A percentile compares a stretch with the other conserved stretches of the same genome.
phyloP scores from a whole-genome alignment of 2,329 filamentous ascomycete species.

The Ascochyta koolunga region DNA sequence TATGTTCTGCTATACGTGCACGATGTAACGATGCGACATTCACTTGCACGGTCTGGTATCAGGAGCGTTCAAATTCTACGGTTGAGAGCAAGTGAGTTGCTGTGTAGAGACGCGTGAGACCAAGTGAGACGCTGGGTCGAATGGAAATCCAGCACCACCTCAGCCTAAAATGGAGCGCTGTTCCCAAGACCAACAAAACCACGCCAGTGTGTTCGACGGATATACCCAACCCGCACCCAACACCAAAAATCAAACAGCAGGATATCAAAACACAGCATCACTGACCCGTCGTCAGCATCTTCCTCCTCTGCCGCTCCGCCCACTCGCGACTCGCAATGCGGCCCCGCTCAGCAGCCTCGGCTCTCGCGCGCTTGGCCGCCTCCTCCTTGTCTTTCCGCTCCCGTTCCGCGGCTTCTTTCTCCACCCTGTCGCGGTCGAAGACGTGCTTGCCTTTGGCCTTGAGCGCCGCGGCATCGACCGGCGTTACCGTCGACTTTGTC shows the following conservation, averaged over 20 bases:
- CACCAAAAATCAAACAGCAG: not conserved
- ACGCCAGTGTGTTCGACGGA: not conserved
- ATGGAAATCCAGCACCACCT: too few species aligned
- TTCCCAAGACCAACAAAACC: not conserved
- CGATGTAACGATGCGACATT: too few species aligned
- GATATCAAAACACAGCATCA: not conserved
- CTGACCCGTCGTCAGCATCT: slow-evolving; percentile 28
- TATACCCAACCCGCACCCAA: slow-evolving; percentile 5
- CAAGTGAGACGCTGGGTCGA: too few species aligned
- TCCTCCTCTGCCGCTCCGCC: slow-evolving; percentile 56
- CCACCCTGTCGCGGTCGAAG: slow-evolving; percentile 52
- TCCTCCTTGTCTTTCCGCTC: slow-evolving; percentile 56
- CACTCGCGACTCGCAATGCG: slow-evolving; percentile 54
- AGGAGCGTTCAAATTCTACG: too few species aligned
- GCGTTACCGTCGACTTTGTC: slow-evolving; percentile 35
- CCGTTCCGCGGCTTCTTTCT: slow-evolving; percentile 50
- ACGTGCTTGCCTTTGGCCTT: slow-evolving; percentile 53
- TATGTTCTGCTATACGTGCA: too few species aligned
- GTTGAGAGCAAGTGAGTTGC: too few species aligned
- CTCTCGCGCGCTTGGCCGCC: slow-evolving; percentile 54
- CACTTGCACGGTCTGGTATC: too few species aligned
- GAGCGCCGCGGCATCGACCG: slow-evolving; percentile 39
- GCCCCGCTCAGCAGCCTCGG: slow-evolving; percentile 54
- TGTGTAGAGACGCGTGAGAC: too few species aligned
- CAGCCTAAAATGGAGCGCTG: too few species aligned